Evolutionary conservation across 2,329 filamentous ascomycete species (phyloP).

Genomic region (Aspergillus ibericus): DNA sequence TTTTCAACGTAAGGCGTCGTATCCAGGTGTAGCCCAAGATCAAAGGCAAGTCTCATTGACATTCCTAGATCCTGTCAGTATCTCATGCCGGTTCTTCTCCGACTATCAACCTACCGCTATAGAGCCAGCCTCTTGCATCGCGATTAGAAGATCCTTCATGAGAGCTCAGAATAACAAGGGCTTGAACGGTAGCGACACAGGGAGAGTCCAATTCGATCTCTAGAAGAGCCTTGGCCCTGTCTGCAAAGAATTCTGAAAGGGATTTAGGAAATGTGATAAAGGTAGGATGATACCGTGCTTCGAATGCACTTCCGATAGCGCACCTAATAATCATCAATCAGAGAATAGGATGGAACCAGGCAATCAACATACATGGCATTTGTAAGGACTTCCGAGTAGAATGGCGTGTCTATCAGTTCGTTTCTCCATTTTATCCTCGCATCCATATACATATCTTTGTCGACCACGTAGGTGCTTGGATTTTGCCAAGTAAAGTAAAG

Average conservation of each 20-base stretch:
- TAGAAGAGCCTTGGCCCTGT: slow-evolving; percentile 41
- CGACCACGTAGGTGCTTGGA: slow-evolving; percentile 47
- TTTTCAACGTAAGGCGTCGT: slow-evolving; percentile 18
- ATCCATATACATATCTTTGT: slow-evolving; percentile 43
- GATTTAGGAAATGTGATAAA: slow-evolving; percentile 36
- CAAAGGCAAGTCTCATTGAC: slow-evolving; percentile 18
- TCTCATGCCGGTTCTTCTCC: not conserved
- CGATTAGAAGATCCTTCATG: slow-evolving; percentile 39
- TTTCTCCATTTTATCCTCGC: slow-evolving; percentile 38
- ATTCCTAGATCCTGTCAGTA: slow-evolving; percentile 8
- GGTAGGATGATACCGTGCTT: slow-evolving; percentile 34
- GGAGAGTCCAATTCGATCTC: slow-evolving; percentile 48
- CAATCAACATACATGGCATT: slow-evolving; percentile 39
- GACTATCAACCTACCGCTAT: slow-evolving; percentile 32
- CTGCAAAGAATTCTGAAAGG: slow-evolving; percentile 38
- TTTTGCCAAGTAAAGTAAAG: slow-evolving; percentile 54
- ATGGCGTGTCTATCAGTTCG: slow-evolving; percentile 40
- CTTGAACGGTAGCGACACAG: slow-evolving; percentile 45
- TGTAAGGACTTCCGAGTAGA: slow-evolving; percentile 44
- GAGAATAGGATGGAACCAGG: not conserved
- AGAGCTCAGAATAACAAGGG: slow-evolving; percentile 43
- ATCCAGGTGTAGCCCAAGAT: slow-evolving; percentile 17
- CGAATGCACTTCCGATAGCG: slow-evolving; percentile 28
- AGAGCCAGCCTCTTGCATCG: slow-evolving; percentile 46
- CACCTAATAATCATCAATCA: slow-evolving; percentile 1